These are phyloP conservation scores for Mitragyna speciosa DNA, from an alignment of 257 asterid genomes.

Conservation along the genomic window DNA sequence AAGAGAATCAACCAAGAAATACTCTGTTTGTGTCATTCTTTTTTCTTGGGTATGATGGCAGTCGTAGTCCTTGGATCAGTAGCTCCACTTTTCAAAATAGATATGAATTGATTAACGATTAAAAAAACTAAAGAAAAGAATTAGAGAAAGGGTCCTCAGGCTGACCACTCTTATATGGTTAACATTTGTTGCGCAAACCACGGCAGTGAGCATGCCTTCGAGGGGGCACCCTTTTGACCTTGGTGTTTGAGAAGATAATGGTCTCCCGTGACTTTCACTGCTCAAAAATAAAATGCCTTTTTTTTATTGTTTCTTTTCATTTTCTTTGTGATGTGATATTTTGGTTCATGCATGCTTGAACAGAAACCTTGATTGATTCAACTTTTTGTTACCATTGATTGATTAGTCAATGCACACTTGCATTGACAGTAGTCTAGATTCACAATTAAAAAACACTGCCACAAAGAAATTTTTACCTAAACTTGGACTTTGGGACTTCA, in stretches of 20 bases:
- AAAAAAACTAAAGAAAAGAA: neutral
- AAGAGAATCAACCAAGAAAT: too few species aligned
- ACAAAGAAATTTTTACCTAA: too few species aligned
- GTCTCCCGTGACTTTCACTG: conserved; percentile 9
- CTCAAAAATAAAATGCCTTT: neutral
- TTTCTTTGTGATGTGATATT: neutral
- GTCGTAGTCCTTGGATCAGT: neutral
- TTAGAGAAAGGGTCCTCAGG: conserved; percentile 3
- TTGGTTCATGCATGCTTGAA: neutral
- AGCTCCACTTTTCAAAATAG: neutral
- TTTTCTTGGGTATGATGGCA: too few species aligned
- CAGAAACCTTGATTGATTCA: too few species aligned
- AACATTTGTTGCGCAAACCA: conserved; percentile 10
- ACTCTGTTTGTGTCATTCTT: too few species aligned
- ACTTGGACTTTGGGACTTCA: too few species aligned
- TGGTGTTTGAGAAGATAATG: neutral
- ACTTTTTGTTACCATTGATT: neutral
- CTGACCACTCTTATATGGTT: neutral
- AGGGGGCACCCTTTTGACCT: neutral
- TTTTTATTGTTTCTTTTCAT: neutral
- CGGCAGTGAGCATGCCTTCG: neutral
- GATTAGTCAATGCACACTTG: neutral
- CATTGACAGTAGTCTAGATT: too few species aligned
- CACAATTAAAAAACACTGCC: neutral
- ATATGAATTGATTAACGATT: neutral